Percentiles rank a stretch among this genome's conserved stretches.
Evolutionary conservation across 805 yeast genomes (phyloP).

Genomic region (Yarrowia osloensis): DNA sequence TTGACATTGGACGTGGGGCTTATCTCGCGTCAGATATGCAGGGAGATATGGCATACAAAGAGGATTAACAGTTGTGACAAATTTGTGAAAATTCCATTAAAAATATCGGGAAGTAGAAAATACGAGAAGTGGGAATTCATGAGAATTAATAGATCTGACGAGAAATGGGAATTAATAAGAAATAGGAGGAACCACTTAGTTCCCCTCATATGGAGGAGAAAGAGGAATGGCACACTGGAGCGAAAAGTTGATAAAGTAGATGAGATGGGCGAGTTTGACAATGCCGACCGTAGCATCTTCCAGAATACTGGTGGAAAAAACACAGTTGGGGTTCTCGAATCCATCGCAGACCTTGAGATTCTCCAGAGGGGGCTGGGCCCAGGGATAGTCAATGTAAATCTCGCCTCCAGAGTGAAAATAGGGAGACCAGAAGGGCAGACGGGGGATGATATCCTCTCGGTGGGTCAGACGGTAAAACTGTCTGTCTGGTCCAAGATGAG

Average conservation of each 20-base stretch:
- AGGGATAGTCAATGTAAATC: not conserved
- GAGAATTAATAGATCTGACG: too few species aligned
- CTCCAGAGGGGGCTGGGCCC: not conserved
- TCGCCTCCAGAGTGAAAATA: constrained; percentile 1
- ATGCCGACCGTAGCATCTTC: not conserved
- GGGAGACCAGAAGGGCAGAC: not conserved
- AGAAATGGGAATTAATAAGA: too few species aligned
- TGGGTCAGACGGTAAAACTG: constrained; percentile 1
- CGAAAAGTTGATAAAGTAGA: constrained; percentile 3
- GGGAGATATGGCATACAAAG: too few species aligned
- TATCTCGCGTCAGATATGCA: not conserved
- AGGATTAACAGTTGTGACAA: too few species aligned
- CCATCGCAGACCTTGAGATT: constrained; percentile 12
- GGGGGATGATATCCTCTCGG: not conserved
- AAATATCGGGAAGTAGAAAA: too few species aligned
- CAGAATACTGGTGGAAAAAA: not conserved
- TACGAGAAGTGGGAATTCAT: too few species aligned
- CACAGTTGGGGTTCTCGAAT: not conserved
- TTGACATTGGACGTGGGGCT: not conserved
- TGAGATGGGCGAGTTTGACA: not conserved
- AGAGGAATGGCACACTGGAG: constrained; percentile 8
- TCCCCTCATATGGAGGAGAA: not conserved
- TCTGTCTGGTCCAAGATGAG: not conserved
- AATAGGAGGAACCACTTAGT: too few species aligned
- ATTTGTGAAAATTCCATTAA: too few species aligned